Evolutionary conservation across 2,329 filamentous ascomycete genomes (phyloP).

Genomic region (Acephala macrosclerotiorum): DNA sequence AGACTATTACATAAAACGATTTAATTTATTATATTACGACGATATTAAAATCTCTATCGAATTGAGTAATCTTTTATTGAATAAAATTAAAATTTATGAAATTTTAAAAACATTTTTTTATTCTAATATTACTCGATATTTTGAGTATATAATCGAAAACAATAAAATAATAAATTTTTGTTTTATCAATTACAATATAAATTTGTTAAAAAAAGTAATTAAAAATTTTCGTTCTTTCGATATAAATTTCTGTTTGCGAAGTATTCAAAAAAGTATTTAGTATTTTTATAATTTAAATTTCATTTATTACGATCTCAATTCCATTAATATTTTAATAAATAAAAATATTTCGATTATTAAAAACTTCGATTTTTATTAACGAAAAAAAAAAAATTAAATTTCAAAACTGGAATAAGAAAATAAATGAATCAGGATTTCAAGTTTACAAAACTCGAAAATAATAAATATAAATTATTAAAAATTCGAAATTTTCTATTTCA

Average conservation of each 20-base stretch:
- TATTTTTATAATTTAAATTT: constrained; percentile 43
- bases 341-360: constrained; percentile 40
- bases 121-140: constrained; percentile 42
- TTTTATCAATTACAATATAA: constrained; percentile 39
- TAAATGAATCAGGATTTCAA: constrained; percentile 22
- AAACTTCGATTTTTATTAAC: constrained; percentile 44
- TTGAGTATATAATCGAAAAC: constrained; percentile 32
- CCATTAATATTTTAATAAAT: constrained; percentile 43
- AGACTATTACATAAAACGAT: constrained; percentile 24
- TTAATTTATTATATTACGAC: constrained; percentile 25
- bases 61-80: constrained; percentile 16
- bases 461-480: constrained; percentile 20
- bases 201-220: constrained; percentile 28
- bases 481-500: constrained; percentile 22
- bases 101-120: constrained; percentile 33
- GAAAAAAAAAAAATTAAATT: constrained; percentile 22
- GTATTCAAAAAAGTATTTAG: constrained; percentile 33
- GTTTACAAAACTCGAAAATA: constrained; percentile 22
- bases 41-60: constrained; percentile 22
- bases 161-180: constrained; percentile 39
- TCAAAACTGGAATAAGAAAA: constrained; percentile 23
- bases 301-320: constrained; percentile 45
- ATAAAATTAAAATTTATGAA: constrained; percentile 22
- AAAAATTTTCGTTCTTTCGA: constrained; percentile 19
- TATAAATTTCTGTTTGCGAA: constrained; percentile 15